Conservation (phyloP, 163 green algal species). For the Chlamydomonas reinhardtii region DNA sequence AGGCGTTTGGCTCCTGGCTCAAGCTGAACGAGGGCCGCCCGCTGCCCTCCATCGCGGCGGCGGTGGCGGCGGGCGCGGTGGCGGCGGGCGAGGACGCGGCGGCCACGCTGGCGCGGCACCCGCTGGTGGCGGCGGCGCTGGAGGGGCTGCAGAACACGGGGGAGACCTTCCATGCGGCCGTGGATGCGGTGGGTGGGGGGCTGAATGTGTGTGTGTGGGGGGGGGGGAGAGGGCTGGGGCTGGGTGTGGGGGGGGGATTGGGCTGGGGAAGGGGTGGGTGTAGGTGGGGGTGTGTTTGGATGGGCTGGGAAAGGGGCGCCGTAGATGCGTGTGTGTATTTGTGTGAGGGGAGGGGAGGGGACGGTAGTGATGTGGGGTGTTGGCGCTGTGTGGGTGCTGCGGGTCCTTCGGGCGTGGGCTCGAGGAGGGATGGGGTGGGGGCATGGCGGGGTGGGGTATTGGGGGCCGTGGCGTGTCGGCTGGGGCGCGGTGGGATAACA, state of each 20-base stretch:
- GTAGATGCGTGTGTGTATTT: too few species aligned
- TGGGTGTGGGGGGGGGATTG: background rate
- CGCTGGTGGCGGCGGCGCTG: slow-evolving; percentile 76
- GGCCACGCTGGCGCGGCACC: slow-evolving; percentile 63
- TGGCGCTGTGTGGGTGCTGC: too few species aligned
- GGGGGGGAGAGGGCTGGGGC: background rate
- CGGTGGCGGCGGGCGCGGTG: background rate
- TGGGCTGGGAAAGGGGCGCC: too few species aligned
- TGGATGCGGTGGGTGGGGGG: slow-evolving; percentile 75
- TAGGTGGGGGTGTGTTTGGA: too few species aligned
- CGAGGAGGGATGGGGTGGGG: too few species aligned
- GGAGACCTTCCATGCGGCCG: slow-evolving; percentile 81
- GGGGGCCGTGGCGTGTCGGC: too few species aligned
- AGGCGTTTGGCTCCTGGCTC: slow-evolving; percentile 89
- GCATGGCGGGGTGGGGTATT: too few species aligned
- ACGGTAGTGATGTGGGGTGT: too few species aligned
- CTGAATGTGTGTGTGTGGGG: background rate
- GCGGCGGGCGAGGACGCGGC: slow-evolving; percentile 37
- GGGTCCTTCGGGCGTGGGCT: too few species aligned
- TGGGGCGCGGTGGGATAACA: too few species aligned
- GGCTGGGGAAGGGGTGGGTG: background rate
- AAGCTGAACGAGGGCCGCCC: slow-evolving; percentile 66
- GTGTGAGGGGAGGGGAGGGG: too few species aligned
- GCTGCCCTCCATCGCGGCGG: slow-evolving; percentile 23
- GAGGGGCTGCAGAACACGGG: slow-evolving; percentile 56